These are phyloP conservation scores for Typha latifolia DNA, from an alignment of 176 grass and related monocot genomes.

Conservation along the genomic window DNA sequence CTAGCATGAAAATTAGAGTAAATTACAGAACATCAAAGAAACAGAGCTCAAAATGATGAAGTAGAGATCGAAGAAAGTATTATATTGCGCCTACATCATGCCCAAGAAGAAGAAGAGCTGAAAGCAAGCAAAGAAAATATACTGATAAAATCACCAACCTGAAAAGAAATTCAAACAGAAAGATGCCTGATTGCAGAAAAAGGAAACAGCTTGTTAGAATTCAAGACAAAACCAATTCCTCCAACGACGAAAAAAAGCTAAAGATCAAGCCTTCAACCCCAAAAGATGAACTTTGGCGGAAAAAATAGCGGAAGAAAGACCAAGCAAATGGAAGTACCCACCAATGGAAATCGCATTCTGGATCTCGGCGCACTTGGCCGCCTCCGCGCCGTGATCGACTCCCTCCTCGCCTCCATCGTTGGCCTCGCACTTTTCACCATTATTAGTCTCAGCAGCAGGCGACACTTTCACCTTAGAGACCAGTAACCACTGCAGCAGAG, in stretches of 20 bases:
- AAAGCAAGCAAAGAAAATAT: not conserved
- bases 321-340: constrained; percentile 9
- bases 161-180: not conserved
- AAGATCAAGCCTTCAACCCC: not conserved
- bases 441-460: constrained; percentile 4
- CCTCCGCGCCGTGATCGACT: constrained; percentile 14
- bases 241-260: not conserved
- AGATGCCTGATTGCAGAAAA: too few species aligned
- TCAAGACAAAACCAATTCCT: not conserved
- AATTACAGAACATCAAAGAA: too few species aligned
- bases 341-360: constrained; percentile 57
- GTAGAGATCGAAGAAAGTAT: too few species aligned
- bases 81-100: not conserved
- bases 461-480: constrained; percentile 35
- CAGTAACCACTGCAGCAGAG: constrained; percentile 48
- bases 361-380: constrained; percentile 56
- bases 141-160: not conserved
- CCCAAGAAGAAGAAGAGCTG: not conserved
- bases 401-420: constrained; percentile 23
- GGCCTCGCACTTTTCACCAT: not conserved
- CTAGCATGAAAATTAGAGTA: too few species aligned
- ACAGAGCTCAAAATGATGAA: too few species aligned
- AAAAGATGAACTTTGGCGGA: not conserved
- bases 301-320: not conserved
- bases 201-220: too few species aligned